Conservation (phyloP, 345 rosid species). For the Arabis alpina region DNA sequence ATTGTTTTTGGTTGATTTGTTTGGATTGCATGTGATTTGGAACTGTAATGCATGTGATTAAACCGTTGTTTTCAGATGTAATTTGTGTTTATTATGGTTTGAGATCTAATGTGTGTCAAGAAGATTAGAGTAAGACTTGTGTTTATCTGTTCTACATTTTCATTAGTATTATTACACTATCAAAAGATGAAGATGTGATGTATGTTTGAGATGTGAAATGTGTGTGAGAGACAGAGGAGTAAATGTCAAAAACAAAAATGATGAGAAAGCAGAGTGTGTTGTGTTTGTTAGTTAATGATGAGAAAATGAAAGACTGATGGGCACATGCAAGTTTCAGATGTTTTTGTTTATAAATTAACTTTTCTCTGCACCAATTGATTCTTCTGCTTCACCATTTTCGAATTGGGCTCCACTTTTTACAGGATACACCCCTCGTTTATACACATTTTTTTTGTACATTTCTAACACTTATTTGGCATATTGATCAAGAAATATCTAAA, state of each 20-base stretch:
- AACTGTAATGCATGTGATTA: conserved; percentile 31
- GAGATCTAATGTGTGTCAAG: conserved; percentile 20
- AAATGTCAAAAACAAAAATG: conserved; percentile 39
- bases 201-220: conserved; percentile 30
- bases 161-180: not conserved
- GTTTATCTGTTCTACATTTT: conserved; percentile 24
- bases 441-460: conserved; percentile 28
- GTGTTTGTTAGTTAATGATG: conserved; percentile 42
- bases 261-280: conserved; percentile 29
- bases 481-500: not conserved
- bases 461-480: conserved; percentile 8
- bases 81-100: conserved; percentile 7
- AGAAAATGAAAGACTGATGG: conserved; percentile 42
- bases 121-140: conserved; percentile 24
- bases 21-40: not conserved
- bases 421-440: conserved; percentile 24
- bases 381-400: conserved; percentile 40
- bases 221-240: conserved; percentile 24
- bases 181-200: not conserved
- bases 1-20: conserved; percentile 31
- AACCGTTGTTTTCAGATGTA: not conserved
- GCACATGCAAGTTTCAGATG: conserved; percentile 47
- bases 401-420: conserved; percentile 32
- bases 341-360: conserved; percentile 21
- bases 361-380: conserved; percentile 38